Base-by-base conservation (phyloP, 805 yeast species). In the Lachancea mirantina region DNA sequence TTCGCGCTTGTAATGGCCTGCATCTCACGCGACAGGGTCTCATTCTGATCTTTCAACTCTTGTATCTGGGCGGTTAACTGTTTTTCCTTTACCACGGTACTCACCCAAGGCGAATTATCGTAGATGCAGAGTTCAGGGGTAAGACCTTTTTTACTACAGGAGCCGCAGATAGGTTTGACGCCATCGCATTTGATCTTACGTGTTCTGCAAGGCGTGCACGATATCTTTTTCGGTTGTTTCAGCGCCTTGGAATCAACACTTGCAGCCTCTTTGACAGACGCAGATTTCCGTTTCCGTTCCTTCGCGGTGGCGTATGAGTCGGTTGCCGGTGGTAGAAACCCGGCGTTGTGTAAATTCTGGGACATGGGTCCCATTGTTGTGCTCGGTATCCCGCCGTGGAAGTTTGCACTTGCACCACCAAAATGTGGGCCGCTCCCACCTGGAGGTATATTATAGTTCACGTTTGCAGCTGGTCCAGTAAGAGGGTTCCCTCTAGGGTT, bases 181-280 rank as follows among this genome's bases (percentile, higher is more conserved):
- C 70, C 70, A 47, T 69, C 73, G 48, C 75, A 70, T 35, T 68
- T 68, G 47, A 68, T 69, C 55, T 68, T 70, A 41, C 64, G 54
- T 37, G 48, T 52, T 31, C 67, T 54, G 41, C 74, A 69, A 32
- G 50, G 52, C 5, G 49, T 27, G 35, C 72, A 67, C 0, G 71
- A 25, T 25, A 25, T 25, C n/a, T 14, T 11, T 25, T 25, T 25
- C 8, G 15, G 28, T 7, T 25, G 28, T 14, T 25, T 25, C 15
- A 10, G 18, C 15, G 13, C 7, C 8, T 23, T 23, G 8, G 11
- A 8, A n/a, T n/a, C n/a, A n/a, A n/a, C n/a, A n/a, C n/a, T n/a
- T n/a, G n/a, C n/a, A n/a, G n/a, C n/a, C n/a, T n/a, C n/a, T n/a
- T n/a, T n/a, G n/a, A n/a, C n/a, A n/a, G n/a, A n/a, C n/a, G n/a